Percentiles rank a stretch among this genome's conserved stretches.
These are phyloP conservation scores for Macrolepiota dolichaula DNA, from an alignment of 768 basidiomycete species.

Conservation along the genomic window DNA sequence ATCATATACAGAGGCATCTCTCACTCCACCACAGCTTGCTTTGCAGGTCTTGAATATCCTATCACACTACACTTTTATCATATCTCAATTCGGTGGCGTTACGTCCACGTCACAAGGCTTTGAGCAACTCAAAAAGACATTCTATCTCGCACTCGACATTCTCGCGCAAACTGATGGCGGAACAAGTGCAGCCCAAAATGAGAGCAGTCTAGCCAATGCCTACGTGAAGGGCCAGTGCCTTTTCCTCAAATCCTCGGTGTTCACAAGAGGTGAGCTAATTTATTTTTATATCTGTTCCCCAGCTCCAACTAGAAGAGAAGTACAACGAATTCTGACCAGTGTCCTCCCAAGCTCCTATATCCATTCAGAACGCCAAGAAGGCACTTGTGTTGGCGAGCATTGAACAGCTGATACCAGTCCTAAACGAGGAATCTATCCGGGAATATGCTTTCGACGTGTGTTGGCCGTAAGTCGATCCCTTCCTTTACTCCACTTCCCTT, in stretches of 20 bases:
- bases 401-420: constrained; percentile 71
- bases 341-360: constrained; percentile 6
- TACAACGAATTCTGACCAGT: neutral
- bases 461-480: constrained; percentile 50
- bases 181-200: constrained; percentile 10
- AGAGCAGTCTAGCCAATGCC: constrained; percentile 21
- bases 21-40: constrained; percentile 47
- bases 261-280: constrained; percentile 18
- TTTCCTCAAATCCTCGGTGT: constrained; percentile 19
- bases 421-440: constrained; percentile 52
- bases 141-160: constrained; percentile 77
- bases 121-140: constrained; percentile 66
- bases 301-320: neutral
- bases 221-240: constrained; percentile 27
- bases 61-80: constrained; percentile 69
- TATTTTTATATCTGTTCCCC: neutral
- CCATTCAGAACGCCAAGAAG: constrained; percentile 31
- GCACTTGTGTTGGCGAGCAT: constrained; percentile 72
- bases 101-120: constrained; percentile 58
- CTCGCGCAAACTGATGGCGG: constrained; percentile 39
- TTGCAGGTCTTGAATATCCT: constrained; percentile 53
- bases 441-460: constrained; percentile 57
- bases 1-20: constrained; percentile 18
- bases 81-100: constrained; percentile 78
- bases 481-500: constrained; percentile 6